These are phyloP conservation scores for Miscanthus sacchariflorus DNA, from an alignment of 202 grass and related monocot genomes.

Conservation along the genomic window DNA sequence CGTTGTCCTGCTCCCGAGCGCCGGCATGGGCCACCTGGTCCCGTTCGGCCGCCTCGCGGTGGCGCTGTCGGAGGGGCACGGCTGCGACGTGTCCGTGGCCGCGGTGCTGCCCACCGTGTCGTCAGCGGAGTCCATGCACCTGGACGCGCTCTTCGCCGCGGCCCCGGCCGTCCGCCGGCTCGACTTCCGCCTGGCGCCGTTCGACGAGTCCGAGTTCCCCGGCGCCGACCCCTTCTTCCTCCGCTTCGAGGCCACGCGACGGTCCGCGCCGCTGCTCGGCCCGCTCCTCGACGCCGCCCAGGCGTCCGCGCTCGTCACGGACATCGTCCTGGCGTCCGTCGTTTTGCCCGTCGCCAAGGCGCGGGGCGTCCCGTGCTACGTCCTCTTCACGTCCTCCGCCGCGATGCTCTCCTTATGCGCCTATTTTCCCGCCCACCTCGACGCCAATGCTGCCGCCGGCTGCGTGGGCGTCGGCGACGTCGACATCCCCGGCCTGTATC, in stretches of 20 bases:
- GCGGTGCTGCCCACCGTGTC: constrained; percentile 67
- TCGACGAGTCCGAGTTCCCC: constrained; percentile 56
- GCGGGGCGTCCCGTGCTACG: constrained; percentile 59
- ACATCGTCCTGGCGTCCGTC: constrained; percentile 56
- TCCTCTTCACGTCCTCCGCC: constrained; percentile 71
- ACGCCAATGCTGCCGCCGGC: neutral
- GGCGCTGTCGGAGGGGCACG: constrained; percentile 37
- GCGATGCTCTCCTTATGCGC: constrained; percentile 61
- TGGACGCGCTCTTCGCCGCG: constrained; percentile 42
- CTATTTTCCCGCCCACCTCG: constrained; percentile 50
- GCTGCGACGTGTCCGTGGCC: constrained; percentile 68
- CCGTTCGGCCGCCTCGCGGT: constrained; percentile 67
- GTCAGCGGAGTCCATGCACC: constrained; percentile 56
- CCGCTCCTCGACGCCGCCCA: constrained; percentile 38
- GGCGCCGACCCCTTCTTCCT: constrained; percentile 73
- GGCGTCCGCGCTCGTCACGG: constrained; percentile 57
- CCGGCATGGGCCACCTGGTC: constrained; percentile 80
- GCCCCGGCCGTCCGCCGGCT: constrained; percentile 58
- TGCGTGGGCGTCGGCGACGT: constrained; percentile 36
- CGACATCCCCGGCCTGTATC: constrained; percentile 53
- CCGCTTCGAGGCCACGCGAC: constrained; percentile 65
- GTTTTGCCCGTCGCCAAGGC: constrained; percentile 48
- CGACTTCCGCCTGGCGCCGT: constrained; percentile 51
- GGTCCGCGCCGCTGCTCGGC: constrained; percentile 54
- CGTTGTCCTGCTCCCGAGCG: constrained; percentile 69